Base-by-base conservation (phyloP, 805 yeast genomes). In the Myxozyma lipomycoides region DNA sequence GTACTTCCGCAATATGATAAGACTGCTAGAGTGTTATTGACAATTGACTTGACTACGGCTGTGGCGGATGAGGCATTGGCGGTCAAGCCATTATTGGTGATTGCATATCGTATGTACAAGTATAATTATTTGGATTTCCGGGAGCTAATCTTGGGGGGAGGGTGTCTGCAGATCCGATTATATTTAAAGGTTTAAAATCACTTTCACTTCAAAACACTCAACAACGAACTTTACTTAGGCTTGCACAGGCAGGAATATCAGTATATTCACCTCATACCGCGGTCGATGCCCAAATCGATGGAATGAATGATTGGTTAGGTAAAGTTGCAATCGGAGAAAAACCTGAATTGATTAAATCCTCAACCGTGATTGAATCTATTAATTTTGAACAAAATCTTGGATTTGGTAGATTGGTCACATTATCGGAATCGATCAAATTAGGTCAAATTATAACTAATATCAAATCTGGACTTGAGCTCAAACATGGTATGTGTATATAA, bases 231-330 rank as follows among this genome's bases (percentile, higher is more conserved):
- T 72, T 91, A 47, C 66, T 91, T 36, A 76, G 77, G 48, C 74
- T 93, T 61, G 82, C 88, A 46, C 82, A 81, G 58, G 76, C 81
- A 52, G 85, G 86, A n/a, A 78, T 93, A 49, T 79, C 89, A 43
- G 98, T 93, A 1, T 93, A 93, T 66, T 84, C 84, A 48, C 98
- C 99, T 23, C 99, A 93, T 64, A 91, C 98, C 0, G 89, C 98
- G 0, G 85, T 93, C 2, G 98, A 93, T 68, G 91, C 97, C 22
- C 93, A 93, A 7, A 67, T 69, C 10, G 85, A 84, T n/a, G 98
- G 98, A 21, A 96, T 93, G 55, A 93, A 93, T 60, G 98, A 89
- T 65, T 93, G 95, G 84, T 73, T 93, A 38, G 84, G 79, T 0
- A 79, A 78, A 35, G 86, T 86, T 1, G 68, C 84, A 4, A 62